Conservation (phyloP, 1,284 basidiomycete species). For the Laetiporus sulphureus region DNA sequence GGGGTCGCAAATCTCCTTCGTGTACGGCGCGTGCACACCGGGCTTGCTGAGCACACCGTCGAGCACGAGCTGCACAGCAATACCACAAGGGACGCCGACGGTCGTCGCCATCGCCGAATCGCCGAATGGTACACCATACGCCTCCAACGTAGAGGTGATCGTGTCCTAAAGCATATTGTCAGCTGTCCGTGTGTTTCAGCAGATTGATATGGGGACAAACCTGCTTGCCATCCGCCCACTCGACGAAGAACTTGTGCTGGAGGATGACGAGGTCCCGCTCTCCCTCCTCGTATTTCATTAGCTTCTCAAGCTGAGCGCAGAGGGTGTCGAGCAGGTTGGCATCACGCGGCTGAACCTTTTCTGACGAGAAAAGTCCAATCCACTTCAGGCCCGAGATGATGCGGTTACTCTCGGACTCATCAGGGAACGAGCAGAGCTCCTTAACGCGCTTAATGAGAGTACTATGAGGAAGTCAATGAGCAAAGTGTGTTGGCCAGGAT, state of each 20-base stretch:
- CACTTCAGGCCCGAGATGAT: slow-evolving; percentile 87
- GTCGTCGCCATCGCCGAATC: slow-evolving; percentile 92
- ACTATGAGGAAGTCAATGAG: slow-evolving; percentile 22
- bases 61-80: slow-evolving; percentile 82
- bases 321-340: slow-evolving; percentile 92
- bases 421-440: slow-evolving; percentile 66
- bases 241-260: slow-evolving; percentile 93
- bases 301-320: slow-evolving; percentile 83
- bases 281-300: slow-evolving; percentile 88
- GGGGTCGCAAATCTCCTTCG: slow-evolving; percentile 81
- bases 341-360: slow-evolving; percentile 57
- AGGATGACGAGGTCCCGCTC: slow-evolving; percentile 97
- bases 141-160: slow-evolving; percentile 88
- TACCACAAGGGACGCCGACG: slow-evolving; percentile 92
- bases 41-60: slow-evolving; percentile 73
- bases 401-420: slow-evolving; percentile 59
- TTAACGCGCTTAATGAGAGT: slow-evolving; percentile 70
- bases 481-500: background rate
- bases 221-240: slow-evolving; percentile 76
- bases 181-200: slow-evolving; percentile 1
- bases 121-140: slow-evolving; percentile 80
- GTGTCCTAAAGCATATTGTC: slow-evolving; percentile 50
- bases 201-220: slow-evolving; percentile 32
- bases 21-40: slow-evolving; percentile 88
- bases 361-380: slow-evolving; percentile 87